A percentile compares a stretch with the other conserved stretches of the same genome.
Evolutionary conservation across 768 basidiomycete species (phyloP).

Genomic region (Myochromella boudieri): DNA sequence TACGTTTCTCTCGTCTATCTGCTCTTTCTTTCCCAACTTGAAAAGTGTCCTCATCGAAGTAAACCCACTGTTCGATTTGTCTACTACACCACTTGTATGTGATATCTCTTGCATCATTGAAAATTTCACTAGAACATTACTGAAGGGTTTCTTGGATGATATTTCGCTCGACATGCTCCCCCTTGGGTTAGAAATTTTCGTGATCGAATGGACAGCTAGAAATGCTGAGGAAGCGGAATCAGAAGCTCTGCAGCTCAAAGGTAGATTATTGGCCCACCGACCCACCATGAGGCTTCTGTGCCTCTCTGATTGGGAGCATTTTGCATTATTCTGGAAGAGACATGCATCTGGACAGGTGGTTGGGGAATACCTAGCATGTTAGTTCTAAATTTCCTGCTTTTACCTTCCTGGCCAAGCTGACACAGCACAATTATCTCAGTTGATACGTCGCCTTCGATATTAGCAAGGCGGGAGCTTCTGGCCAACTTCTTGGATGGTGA

Average conservation of each 20-base stretch:
- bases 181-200: background rate
- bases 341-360: background rate
- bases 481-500: too few species aligned
- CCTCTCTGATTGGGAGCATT: background rate
- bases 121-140: background rate
- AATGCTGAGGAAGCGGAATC: background rate
- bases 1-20: background rate
- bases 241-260: background rate
- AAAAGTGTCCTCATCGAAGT: background rate
- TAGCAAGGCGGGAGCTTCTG: too few species aligned
- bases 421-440: too few species aligned
- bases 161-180: constrained; percentile 2
- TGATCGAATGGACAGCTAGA: background rate
- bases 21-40: background rate
- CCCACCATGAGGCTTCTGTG: background rate
- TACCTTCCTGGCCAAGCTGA: too few species aligned
- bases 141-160: background rate
- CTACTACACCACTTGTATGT: background rate
- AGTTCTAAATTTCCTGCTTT: too few species aligned
- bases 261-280: background rate
- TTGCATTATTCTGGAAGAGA: background rate
- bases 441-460: too few species aligned
- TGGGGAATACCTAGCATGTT: too few species aligned
- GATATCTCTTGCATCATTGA: background rate
- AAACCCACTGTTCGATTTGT: background rate